phyloP scores from a whole-genome alignment of 139 green algal genomes.

The Asterochloris erici region DNA sequence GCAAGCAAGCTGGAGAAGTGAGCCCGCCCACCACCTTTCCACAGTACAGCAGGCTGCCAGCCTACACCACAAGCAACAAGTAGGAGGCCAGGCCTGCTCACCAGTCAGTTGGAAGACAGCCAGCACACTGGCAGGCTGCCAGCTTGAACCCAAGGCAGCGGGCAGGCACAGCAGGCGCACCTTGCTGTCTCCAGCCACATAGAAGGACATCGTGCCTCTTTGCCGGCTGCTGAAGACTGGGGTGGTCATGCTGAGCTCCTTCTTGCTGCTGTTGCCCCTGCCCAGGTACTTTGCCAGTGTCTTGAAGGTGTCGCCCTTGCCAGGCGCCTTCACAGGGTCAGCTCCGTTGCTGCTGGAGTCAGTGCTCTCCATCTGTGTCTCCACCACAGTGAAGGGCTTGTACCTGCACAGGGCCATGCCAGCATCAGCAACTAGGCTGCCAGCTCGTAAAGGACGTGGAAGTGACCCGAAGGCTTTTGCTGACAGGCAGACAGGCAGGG shows the following conservation, averaged over 20 bases:
- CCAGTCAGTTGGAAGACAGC: too few species aligned
- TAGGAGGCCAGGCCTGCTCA: too few species aligned
- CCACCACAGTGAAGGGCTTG: constrained; percentile 8
- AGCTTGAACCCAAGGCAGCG: background rate
- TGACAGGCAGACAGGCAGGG: too few species aligned
- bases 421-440: too few species aligned
- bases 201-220: constrained; percentile 2
- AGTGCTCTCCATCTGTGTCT: background rate
- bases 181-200: constrained; percentile 19
- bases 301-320: constrained; percentile 13
- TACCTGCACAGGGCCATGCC: constrained; percentile 7
- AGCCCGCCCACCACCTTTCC: too few species aligned
- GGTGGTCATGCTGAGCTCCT: constrained; percentile 25
- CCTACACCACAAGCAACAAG: too few species aligned
- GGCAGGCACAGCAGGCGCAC: background rate
- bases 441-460: too few species aligned
- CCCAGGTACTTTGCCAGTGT: constrained; percentile 13
- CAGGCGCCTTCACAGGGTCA: background rate
- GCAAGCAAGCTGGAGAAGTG: too few species aligned
- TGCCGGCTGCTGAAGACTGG: constrained; percentile 19
- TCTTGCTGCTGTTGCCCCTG: constrained; percentile 1
- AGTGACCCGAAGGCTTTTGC: too few species aligned
- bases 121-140: background rate
- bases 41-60: too few species aligned
- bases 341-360: background rate